Evolutionary conservation across 176 grass and related monocot genomes (phyloP), one percentile per base, ranked within the genome.

Genomic region (Musa beccarii): DNA sequence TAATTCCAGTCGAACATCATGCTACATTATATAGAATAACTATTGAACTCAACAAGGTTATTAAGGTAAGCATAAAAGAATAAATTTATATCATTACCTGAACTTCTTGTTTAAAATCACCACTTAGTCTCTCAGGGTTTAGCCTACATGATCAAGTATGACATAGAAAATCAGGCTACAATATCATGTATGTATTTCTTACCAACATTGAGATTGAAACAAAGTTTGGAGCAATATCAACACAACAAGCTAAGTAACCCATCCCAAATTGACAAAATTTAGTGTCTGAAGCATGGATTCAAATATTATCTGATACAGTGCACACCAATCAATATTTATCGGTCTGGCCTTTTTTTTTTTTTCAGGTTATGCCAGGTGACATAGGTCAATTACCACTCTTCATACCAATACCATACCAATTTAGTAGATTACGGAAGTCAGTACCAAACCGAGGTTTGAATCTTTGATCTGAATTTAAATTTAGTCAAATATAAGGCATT

Each of bases 21-120:
- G 13, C 13, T 57, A 64, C 26, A 89, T 54, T 1, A 63, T 9
- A 80, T 70, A 55, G 77, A 79, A 62, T 26, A 77, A 78, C 49
- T 74, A 51, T 49, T 61, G 17, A 59, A 63, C 19, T 63, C 56
- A 62, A 80, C 0, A 76, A 59, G 12, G 79, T 43, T 21, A 57
- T 81, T 59, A 81, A 79, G 76, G 50, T 75, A 63, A 54, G 21
- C 21, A 72, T 51, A 62, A 77, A 53, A 77, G 29, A 64, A 63
- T 64, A 75, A 86, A 64, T 26, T 74, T 74, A 74, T 53, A 57
- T 56, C 76, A 78, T 90, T 88, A 97, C 93, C 84, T 90, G 88
- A 83, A 93, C 77, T 97, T 97, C 89, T 89, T 93, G 90, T 75
- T 89, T 91, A 79, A 84, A 83, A 71, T 93, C 90, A 81, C 88